These are phyloP conservation scores for Phyllosticta paracitricarpa DNA, from an alignment of 2,329 filamentous ascomycete genomes.

Conservation along the genomic window DNA sequence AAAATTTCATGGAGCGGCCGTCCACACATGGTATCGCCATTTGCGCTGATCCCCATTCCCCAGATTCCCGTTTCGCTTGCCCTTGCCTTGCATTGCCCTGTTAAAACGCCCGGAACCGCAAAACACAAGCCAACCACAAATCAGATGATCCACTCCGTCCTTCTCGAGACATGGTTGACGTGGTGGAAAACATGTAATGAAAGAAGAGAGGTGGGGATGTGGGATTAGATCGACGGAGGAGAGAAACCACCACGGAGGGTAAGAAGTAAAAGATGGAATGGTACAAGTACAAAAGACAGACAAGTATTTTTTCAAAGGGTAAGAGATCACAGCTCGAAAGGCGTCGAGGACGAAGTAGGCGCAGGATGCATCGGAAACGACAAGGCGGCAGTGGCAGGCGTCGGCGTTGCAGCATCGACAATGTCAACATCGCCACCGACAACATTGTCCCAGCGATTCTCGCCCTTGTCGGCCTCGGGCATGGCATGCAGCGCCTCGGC, in stretches of 20 bases:
- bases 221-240: not conserved
- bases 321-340: not conserved
- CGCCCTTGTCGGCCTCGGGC: conserved; percentile 77
- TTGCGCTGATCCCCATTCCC: not conserved
- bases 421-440: conserved; percentile 8
- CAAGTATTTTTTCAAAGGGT: not conserved
- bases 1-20: not conserved
- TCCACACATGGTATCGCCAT: not conserved
- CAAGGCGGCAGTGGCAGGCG: not conserved
- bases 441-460: conserved; percentile 68
- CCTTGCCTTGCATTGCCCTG: too few relatives aligned
- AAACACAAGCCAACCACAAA: too few relatives aligned
- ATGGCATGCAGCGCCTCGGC: conserved; percentile 75
- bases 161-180: too few relatives aligned
- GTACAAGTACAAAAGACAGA: not conserved
- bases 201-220: not conserved
- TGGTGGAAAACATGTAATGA: too few relatives aligned
- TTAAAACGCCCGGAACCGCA: too few relatives aligned
- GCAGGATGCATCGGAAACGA: not conserved
- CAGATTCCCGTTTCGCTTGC: not conserved
- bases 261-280: not conserved
- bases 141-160: too few relatives aligned
- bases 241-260: not conserved
- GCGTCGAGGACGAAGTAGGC: not conserved
- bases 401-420: not conserved